Evolutionary conservation across 2,329 filamentous ascomycete species (phyloP), one percentile per base, ranked within the genome.

Genomic region (Trichoderma pleuroti): DNA sequence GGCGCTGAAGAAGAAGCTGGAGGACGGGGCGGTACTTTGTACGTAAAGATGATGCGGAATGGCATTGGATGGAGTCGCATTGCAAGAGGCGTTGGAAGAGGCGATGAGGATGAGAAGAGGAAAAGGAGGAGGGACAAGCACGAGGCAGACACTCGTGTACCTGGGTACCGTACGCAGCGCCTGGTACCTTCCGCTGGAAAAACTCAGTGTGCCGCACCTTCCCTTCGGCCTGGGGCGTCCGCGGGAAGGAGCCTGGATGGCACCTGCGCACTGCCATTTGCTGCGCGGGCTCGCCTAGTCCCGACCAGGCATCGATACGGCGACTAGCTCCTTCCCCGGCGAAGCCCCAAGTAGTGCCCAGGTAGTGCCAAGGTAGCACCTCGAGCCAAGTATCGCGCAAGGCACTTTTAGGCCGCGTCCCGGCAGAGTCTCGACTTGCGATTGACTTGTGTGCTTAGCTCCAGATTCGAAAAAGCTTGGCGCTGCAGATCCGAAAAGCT

Each of bases 391-490:
- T 52, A 52, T 21, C 46, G 2, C 46, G 5, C 54, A 57, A 30
- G 54, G 54, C 54, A 30, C 54, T 57, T n/a, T n/a, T 18, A 11
- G 8, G 26, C 26, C n/a, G 46, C n/a, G 46, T 52, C 18, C 11
- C 63, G 24, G 63, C 46, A 66, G 63, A 56, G 62, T 49, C 34
- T 42, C 34, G 54, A 68, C 54, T 60, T 68, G 36, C 28, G 14
- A 18, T 21, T 21, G 65, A 68, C 65, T 68, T 68, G 18, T 30
- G 26, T 24, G 21, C 54, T 57, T 68, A 68, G 65, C 65, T 68
- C 65, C 65, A 68, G 65, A 68, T 68, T 68, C 64, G 36, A 68
- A 60, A 68, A 68, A 68, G 65, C 65, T 68, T 68, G 65, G 65
- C 65, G 36, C 54, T 60, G 65, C n/a, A 68, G 65, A 68, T 68